Base-by-base conservation (phyloP, 352 stramenopile species). In the Globisporangium okanoganense region DNA sequence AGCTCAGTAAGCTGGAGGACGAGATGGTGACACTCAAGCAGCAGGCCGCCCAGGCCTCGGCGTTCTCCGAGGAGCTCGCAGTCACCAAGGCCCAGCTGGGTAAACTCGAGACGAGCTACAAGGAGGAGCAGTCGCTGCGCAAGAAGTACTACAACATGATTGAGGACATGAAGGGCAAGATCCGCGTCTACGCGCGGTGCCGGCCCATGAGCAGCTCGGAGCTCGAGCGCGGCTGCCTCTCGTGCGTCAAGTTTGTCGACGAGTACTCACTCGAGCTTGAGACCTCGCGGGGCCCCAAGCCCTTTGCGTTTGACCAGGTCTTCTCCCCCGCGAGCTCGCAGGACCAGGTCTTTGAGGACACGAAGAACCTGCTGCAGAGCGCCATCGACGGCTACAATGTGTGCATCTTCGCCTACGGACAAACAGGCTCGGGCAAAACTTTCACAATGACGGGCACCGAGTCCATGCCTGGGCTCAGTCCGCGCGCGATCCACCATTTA, bases 91-190 rank as follows among this genome's bases (percentile, higher is more conserved):
- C 60, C 6, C 61, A 83, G 55, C 67, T 78, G 20, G 54, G 47
- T 20, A 86, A 82, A 25, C 74, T 95, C 22, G 84, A 94, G 48
- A 69, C 65, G 33, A 90, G 82, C 61, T 96, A 96, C 70, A 83
- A 79, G 22, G 87, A 96, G 57, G 90, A 97, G 62, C 85, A 97
- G 64, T 64, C 77, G 24, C 76, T 98, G 58, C 85, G 92, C 22
- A 97, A 97, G 76, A 98, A 97, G 64, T 97, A 98, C 67, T 97
- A 95, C 80, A 98, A 98, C 72, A 87, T 88, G 77, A 97, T 98
- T 67, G 93, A 98, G 65, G 92, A 98, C 74, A 97, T 98, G 88
- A 98, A 98, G 64, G 92, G 92, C 35, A 98, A 97, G 71, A 98
- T 98, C 69, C 85, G 92, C 33, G 92, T 98, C 20, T 98, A 86